Evolutionary conservation across 2,329 filamentous ascomycete genomes (phyloP).

Genomic region (Amesomyces nigricolor): DNA sequence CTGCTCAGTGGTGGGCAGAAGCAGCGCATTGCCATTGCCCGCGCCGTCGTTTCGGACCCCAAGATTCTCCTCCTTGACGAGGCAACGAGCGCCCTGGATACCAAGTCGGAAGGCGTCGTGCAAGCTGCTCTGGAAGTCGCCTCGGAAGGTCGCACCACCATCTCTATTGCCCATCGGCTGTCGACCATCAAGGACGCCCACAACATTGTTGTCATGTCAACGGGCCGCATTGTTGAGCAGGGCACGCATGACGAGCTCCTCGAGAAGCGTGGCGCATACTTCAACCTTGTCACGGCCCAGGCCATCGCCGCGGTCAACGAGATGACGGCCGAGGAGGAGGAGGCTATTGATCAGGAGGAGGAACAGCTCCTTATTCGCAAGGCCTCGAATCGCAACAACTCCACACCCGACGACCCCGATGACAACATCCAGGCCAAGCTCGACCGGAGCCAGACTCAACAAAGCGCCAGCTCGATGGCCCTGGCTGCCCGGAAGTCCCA

Average conservation of each 20-base stretch:
- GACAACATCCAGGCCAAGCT: constrained; percentile 57
- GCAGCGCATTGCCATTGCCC: constrained; percentile 90
- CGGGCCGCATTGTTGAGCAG: constrained; percentile 82
- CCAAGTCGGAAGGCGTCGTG: constrained; percentile 89
- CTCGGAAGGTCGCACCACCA: constrained; percentile 81
- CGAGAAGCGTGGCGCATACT: constrained; percentile 66
- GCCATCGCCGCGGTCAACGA: constrained; percentile 63
- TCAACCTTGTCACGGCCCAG: constrained; percentile 81
- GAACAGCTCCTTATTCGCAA: constrained; percentile 48
- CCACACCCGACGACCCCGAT: constrained; percentile 49
- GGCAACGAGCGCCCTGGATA: constrained; percentile 89
- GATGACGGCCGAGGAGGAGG: constrained; percentile 46
- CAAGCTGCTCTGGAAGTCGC: constrained; percentile 88
- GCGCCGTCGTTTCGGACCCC: constrained; percentile 84
- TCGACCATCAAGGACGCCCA: constrained; percentile 92
- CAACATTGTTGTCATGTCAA: constrained; percentile 92
- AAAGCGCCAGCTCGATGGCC: constrained; percentile 64
- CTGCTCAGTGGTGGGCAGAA: constrained; percentile 92
- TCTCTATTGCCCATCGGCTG: constrained; percentile 90
- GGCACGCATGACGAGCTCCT: constrained; percentile 80
- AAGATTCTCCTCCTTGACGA: constrained; percentile 92
- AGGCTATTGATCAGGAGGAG: constrained; percentile 47
- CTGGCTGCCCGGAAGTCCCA: constrained; percentile 51
- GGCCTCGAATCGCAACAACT: constrained; percentile 34
- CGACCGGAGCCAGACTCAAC: constrained; percentile 48